These are phyloP conservation scores for Calonectria pseudoreteaudii DNA, from an alignment of 2,329 filamentous ascomycete species.

Conservation along the genomic window DNA sequence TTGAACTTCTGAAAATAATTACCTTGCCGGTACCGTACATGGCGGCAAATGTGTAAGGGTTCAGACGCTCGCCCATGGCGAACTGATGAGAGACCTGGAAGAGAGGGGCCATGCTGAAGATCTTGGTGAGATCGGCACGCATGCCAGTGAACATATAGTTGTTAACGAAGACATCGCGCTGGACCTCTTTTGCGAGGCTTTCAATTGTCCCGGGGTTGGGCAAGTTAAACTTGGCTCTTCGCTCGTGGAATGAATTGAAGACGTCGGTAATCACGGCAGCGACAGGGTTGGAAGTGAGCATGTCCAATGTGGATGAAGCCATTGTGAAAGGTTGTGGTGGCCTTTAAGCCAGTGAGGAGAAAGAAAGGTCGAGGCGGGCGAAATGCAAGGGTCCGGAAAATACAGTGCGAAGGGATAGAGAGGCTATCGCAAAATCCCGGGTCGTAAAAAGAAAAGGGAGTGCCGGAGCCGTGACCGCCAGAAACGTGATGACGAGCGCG, in stretches of 20 bases:
- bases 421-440: slow-evolving; percentile 37
- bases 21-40: slow-evolving; percentile 96
- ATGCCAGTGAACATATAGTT: slow-evolving; percentile 98
- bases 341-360: slow-evolving; percentile 37
- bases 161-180: slow-evolving; percentile 95
- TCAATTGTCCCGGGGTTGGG: slow-evolving; percentile 94
- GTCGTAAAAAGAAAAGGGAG: slow-evolving; percentile 33
- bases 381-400: slow-evolving; percentile 12
- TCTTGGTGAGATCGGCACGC: slow-evolving; percentile 95
- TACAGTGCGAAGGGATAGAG: slow-evolving; percentile 26
- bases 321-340: slow-evolving; percentile 55
- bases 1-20: slow-evolving; percentile 30
- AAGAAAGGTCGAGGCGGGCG: slow-evolving; percentile 31
- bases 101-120: slow-evolving; percentile 91
- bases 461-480: slow-evolving; percentile 44
- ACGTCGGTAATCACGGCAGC: slow-evolving; percentile 78
- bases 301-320: slow-evolving; percentile 64
- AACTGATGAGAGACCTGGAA: slow-evolving; percentile 99
- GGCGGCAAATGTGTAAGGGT: slow-evolving; percentile 94
- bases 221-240: slow-evolving; percentile 88
- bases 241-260: slow-evolving; percentile 84
- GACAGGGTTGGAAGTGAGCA: slow-evolving; percentile 81
- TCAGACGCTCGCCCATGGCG: slow-evolving; percentile 91
- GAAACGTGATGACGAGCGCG: slow-evolving; percentile 48
- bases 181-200: slow-evolving; percentile 88